phyloP scores from a whole-genome alignment of 805 yeast species.

The Ogataea trehalophila region DNA sequence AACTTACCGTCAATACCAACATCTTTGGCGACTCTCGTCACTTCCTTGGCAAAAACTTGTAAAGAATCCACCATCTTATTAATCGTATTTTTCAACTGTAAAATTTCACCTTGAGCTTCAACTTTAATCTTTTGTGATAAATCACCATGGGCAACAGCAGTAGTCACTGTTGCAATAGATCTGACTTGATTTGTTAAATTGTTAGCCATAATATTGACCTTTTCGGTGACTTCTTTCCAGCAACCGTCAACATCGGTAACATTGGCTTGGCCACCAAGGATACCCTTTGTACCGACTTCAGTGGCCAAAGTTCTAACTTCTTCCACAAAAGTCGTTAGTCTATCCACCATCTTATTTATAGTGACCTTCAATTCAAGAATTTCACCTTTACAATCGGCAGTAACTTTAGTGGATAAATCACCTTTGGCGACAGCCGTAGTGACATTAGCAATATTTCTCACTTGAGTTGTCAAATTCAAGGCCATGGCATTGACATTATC shows the following conservation, averaged over 20 bases:
- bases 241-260: conserved; percentile 83
- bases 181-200: conserved; percentile 85
- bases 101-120: conserved; percentile 86
- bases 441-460: conserved; percentile 80
- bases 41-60: conserved; percentile 84
- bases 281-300: conserved; percentile 81
- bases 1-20: conserved; percentile 91
- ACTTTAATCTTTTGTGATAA: conserved; percentile 80
- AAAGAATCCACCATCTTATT: conserved; percentile 91
- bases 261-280: conserved; percentile 85
- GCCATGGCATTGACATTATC: conserved; percentile 93
- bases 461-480: conserved; percentile 78
- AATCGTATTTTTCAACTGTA: conserved; percentile 80
- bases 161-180: conserved; percentile 83
- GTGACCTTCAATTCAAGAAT: conserved; percentile 76
- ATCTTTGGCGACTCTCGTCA: conserved; percentile 84
- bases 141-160: conserved; percentile 91
- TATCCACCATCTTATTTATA: conserved; percentile 86
- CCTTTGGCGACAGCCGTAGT: conserved; percentile 87
- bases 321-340: conserved; percentile 72
- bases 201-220: conserved; percentile 83
- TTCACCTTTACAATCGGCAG: conserved; percentile 81
- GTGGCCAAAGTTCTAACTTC: conserved; percentile 86
- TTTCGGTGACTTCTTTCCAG: conserved; percentile 87
- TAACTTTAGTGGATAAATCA: conserved; percentile 73